Evolutionary conservation across 495 filamentous ascomycete genomes (phyloP), one percentile per base, ranked within the genome.

Genomic region (Podospora pseudocomata): DNA sequence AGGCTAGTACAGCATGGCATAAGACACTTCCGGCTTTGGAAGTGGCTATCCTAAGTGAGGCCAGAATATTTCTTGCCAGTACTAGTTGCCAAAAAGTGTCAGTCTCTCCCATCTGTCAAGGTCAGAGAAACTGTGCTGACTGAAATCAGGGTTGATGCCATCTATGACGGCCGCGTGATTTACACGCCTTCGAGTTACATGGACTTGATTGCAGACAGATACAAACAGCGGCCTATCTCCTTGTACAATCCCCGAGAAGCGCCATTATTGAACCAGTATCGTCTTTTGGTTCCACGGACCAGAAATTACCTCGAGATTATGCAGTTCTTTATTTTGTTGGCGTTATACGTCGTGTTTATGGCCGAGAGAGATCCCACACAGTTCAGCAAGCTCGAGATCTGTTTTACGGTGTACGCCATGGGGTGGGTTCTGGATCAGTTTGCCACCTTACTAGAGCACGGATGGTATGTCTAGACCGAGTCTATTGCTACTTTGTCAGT

Each of bases 391-490:
- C 74, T 82, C 20, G 90, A 92, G 77, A 65, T 86, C 0, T 75
- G 83, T 54, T 92, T 92, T 72, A 81, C 82, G 27, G 73, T 91
- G 2, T 92, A 90, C 67, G 86, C 86, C 19, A 77, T 85, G 23
- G 90, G 90, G n/a, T 91, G 90, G 90, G 84, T 86, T 9, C 75
- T 92, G 39, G 90, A 92, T 69, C 88, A 91, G 71, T 86, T 89
- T 74, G 90, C 89, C 13, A 88, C 88, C 13, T 86, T 92, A 3
- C 70, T 91, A 18, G 89, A 89, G 68, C 90, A 92, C 70, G 90
- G 88, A 44, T 90, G 88, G 88, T 82, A 70, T 5, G 30, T 19
- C 16, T n/a, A 27, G 27, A 2, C 23, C 23, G 23, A 23, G 23
- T 23, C 23, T 23, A 23, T 23, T 23, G 23, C 23, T 23, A 2